Evolutionary conservation across 495 filamentous ascomycete genomes (phyloP).

Genomic region (Stereocaulon alpinum): DNA sequence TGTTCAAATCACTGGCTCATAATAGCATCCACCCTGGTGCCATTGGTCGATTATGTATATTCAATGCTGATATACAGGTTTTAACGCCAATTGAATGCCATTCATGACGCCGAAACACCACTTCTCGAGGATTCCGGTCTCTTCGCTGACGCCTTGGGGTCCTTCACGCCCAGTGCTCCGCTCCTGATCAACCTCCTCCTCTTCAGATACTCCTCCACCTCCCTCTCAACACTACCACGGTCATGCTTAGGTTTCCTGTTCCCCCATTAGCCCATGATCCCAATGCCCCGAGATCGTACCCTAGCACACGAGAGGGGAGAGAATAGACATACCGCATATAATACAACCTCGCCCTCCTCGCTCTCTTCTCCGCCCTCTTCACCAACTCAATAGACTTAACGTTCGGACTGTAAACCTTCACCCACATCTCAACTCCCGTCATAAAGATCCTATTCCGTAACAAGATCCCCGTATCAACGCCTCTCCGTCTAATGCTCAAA

Average conservation of each 20-base stretch:
- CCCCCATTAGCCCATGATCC: conserved; percentile 24
- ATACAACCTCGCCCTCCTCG: conserved; percentile 78
- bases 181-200: conserved; percentile 31
- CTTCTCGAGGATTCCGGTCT: conserved; percentile 9
- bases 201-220: conserved; percentile 58
- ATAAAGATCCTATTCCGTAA: conserved; percentile 72
- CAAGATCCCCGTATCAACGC: conserved; percentile 76
- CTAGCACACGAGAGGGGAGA: neutral
- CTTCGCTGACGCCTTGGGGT: conserved; percentile 11
- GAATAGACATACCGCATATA: conserved; percentile 71
- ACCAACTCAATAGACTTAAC: conserved; percentile 89
- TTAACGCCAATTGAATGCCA: neutral
- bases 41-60: neutral
- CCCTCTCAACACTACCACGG: conserved; percentile 57
- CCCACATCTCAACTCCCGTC: conserved; percentile 95
- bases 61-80: neutral
- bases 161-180: conserved; percentile 17
- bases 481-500: conserved; percentile 70
- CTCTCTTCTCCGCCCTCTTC: conserved; percentile 70
- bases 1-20: neutral
- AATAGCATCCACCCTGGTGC: neutral
- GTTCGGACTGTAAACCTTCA: conserved; percentile 83
- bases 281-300: conserved; percentile 21
- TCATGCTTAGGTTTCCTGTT: conserved; percentile 55
- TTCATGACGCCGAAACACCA: conserved; percentile 4